Base-by-base conservation (phyloP, 1,284 basidiomycete genomes). In the Moesziomyces sp. region DNA sequence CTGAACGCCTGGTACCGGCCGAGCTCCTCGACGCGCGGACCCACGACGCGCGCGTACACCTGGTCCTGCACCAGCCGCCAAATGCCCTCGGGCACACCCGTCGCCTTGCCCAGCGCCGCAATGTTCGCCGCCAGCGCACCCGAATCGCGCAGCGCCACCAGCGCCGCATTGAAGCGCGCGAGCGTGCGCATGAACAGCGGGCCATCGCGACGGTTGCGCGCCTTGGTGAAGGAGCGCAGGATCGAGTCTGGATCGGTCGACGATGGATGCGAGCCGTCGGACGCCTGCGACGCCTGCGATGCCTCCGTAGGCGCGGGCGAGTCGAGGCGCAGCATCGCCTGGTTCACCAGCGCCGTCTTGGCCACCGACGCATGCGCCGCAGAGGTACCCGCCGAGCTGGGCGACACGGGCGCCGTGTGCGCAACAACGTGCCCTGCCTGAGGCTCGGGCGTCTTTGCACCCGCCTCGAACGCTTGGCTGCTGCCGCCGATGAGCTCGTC, bases 31-130 rank as follows among this genome's bases (percentile, higher is more conserved):
- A 86, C 83, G 40, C 86, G 85, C 0, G 88, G 88, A 3, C 87
- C 88, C 0, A 88, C 87, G 1, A 86, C 84, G 10, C 88, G 83
- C 34, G 88, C 86, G 65, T 89, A 89, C 19, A 86, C 85, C 80
- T 88, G 87, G 23, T 86, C 86, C 58, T 87, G 85, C 13, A 88
- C 84, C 52, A 85, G 78, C 24, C 84, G 80, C 88, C 88, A 89
- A 3, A 88, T 74, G 14, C 77, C 76, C 57, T 84, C 80, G 0
- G 78, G 77, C 19, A 85, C 74, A 52, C 77, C 70, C 44, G 80
- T 55, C 70, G 69, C 26, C 46, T 74, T 18, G 61, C 76, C 54
- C 64, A 85, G 77, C 5, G 23, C n/a, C 4, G 43, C 23, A 5
- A 86, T 78, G 26, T 84, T 84, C 24, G 52, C 60, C 3, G 62